Conservation (phyloP, 495 filamentous ascomycete species). For the Darksidea phi region DNA sequence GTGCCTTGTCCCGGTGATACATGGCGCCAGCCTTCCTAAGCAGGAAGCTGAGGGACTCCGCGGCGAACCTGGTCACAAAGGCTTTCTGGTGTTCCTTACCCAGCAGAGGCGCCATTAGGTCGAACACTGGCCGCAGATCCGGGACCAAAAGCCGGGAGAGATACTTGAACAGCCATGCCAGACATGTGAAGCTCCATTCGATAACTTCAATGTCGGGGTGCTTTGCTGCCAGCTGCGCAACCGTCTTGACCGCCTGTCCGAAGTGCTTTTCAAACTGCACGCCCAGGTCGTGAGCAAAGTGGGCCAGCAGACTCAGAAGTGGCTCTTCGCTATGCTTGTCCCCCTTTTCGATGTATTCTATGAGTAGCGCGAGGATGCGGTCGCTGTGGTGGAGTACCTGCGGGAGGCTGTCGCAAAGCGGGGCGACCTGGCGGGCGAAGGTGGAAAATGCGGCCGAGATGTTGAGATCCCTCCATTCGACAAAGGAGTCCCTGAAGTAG, state of each 20-base stretch:
- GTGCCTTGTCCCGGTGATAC: constrained; percentile 65
- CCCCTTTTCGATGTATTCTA: constrained; percentile 71
- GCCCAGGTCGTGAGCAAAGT: constrained; percentile 90
- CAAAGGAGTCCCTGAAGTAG: constrained; percentile 75
- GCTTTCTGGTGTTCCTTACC: constrained; percentile 77
- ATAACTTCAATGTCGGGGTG: constrained; percentile 72
- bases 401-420: constrained; percentile 82
- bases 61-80: constrained; percentile 85
- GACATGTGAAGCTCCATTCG: constrained; percentile 93
- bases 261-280: constrained; percentile 88
- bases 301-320: constrained; percentile 75
- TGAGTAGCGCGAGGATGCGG: constrained; percentile 74
- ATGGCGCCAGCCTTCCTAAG: constrained; percentile 79
- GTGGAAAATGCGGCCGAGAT: constrained; percentile 72
- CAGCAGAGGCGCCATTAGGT: constrained; percentile 79
- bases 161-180: constrained; percentile 97
- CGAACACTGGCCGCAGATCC: constrained; percentile 78
- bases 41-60: constrained; percentile 91
- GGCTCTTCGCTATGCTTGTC: constrained; percentile 80
- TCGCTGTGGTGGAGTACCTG: constrained; percentile 87
- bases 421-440: constrained; percentile 69
- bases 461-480: constrained; percentile 89
- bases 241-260: constrained; percentile 62
- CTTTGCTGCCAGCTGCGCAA: constrained; percentile 62
- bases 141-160: constrained; percentile 80